Percentiles rank a stretch among this genome's conserved stretches.
Evolutionary conservation across 2,329 filamentous ascomycete genomes (phyloP).

Genomic region (Fusarium papillatum): DNA sequence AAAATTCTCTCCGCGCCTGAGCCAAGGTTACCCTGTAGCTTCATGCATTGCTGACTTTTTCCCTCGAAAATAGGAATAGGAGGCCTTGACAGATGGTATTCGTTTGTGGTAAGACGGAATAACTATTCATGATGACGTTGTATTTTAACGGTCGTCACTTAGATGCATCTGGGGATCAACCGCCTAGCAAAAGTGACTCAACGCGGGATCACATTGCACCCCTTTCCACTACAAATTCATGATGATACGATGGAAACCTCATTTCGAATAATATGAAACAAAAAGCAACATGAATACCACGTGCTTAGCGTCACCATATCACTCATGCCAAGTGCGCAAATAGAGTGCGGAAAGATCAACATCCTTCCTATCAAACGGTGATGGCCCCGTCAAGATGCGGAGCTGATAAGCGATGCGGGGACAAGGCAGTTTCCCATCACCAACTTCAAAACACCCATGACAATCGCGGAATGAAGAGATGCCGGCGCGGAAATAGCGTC

Average conservation of each 20-base stretch:
- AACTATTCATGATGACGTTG: not conserved
- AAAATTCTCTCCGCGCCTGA: not conserved
- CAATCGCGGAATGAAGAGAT: not conserved
- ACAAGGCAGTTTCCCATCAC: not conserved
- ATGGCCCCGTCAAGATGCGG: not conserved
- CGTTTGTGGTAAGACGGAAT: not conserved
- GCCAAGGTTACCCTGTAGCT: not conserved
- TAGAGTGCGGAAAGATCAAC: not conserved
- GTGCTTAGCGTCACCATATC: not conserved
- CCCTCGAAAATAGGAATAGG: not conserved
- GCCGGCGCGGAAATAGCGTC: not conserved
- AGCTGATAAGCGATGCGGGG: not conserved
- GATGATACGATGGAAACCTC: not conserved
- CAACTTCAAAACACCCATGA: not conserved
- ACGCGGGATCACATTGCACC: not conserved
- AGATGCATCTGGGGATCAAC: not conserved
- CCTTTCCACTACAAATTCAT: not conserved
- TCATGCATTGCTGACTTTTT: not conserved
- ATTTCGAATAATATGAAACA: not conserved
- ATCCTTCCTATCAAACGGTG: not conserved
- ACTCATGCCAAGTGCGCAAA: not conserved
- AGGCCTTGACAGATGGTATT: not conserved
- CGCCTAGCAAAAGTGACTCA: too few relatives aligned
- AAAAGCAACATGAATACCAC: not conserved
- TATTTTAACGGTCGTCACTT: not conserved